These are phyloP conservation scores for Acacia acuminata DNA, from an alignment of 306 rosid species.

Conservation along the genomic window DNA sequence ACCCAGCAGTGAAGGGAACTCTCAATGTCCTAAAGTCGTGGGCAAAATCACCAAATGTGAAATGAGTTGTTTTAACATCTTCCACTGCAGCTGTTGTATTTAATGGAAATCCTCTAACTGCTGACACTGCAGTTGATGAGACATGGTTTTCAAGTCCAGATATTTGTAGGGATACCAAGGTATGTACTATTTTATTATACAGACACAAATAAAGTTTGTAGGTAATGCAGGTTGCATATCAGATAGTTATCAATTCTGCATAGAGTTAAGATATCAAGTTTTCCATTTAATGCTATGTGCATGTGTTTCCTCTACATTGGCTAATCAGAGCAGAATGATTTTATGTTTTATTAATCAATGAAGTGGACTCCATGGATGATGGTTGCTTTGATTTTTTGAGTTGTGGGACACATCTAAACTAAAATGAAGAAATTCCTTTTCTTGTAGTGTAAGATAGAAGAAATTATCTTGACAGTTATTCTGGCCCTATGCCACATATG, in stretches of 20 bases:
- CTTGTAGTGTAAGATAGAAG: neutral
- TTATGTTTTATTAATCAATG: neutral
- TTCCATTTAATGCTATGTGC: neutral
- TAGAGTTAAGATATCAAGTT: neutral
- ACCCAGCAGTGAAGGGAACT: slow-evolving; percentile 18
- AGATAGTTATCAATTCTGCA: neutral
- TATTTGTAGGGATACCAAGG: neutral
- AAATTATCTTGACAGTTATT: neutral
- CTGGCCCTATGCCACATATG: too few relatives aligned
- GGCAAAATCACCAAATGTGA: slow-evolving; percentile 36
- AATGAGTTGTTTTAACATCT: slow-evolving; percentile 13
- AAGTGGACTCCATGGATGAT: neutral
- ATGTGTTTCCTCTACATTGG: neutral
- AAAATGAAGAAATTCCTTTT: neutral
- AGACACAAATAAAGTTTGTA: neutral
- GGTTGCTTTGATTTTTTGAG: neutral
- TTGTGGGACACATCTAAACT: neutral
- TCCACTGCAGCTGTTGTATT: neutral
- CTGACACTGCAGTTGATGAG: slow-evolving; percentile 5
- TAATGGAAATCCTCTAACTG: neutral
- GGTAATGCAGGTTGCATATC: neutral
- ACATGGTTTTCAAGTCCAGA: slow-evolving; percentile 10
- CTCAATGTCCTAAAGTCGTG: slow-evolving; percentile 27
- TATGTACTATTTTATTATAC: neutral
- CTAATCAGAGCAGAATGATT: neutral